Evolutionary conservation across 441 rosid species (phyloP).

Genomic region (Lepidium campestre): DNA sequence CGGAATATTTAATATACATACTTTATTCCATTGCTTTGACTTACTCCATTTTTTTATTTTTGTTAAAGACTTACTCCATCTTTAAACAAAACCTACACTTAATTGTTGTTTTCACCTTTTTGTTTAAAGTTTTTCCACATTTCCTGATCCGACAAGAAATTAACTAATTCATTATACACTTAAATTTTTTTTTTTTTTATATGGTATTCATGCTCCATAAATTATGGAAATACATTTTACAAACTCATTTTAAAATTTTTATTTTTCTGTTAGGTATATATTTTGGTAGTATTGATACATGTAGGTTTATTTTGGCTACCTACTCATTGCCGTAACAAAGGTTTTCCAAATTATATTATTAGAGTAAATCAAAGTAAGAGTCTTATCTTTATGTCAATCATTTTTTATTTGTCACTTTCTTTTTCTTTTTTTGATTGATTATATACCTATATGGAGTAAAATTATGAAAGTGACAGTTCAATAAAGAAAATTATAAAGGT

Average conservation of each 20-base stretch:
- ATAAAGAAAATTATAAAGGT: background rate
- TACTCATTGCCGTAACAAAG: slow-evolving; percentile 4
- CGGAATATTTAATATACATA: slow-evolving; percentile 4
- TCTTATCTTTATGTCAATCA: background rate
- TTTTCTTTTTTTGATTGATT: background rate
- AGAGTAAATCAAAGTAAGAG: background rate
- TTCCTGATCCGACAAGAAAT: slow-evolving; percentile 1
- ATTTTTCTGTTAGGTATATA: slow-evolving; percentile 1
- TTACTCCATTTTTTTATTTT: slow-evolving; percentile 17
- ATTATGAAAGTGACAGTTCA: background rate
- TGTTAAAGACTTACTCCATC: slow-evolving; percentile 23
- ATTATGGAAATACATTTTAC: slow-evolving; percentile 6
- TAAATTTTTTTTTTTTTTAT: background rate
- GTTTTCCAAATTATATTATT: background rate
- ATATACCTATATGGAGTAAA: background rate
- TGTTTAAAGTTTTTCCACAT: background rate
- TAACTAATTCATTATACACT: background rate
- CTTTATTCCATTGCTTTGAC: slow-evolving; percentile 20
- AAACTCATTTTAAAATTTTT: background rate
- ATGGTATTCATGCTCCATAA: slow-evolving; percentile 3
- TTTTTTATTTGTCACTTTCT: background rate
- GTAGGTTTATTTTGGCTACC: slow-evolving; percentile 29
- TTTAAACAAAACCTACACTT: slow-evolving; percentile 16
- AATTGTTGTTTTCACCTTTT: slow-evolving; percentile 18
- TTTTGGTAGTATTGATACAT: slow-evolving; percentile 24